Base-by-base conservation (phyloP, 129 eudicot species). In the Flaveria robusta region DNA sequence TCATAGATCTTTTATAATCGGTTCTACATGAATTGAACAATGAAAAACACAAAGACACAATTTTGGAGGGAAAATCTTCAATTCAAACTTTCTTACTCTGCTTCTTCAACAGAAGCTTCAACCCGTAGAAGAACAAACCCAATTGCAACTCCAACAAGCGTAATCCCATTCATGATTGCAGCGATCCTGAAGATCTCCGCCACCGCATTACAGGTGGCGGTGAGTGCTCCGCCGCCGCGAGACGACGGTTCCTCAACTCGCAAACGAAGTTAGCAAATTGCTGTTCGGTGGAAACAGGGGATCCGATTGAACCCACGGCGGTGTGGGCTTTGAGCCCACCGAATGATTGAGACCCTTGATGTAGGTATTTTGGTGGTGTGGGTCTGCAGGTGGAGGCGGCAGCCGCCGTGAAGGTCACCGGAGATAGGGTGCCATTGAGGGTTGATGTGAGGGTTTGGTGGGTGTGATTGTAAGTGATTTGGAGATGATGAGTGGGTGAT, bases 131-230 rank as follows among this genome's bases (percentile, higher is more conserved):
- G 99, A 62, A 87, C 88, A 68, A 94, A 94, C 3, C 99, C 98
- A 76, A 91, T 86, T 1, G 99, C 97, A 51, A 94, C 99, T 2
- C 97, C 98, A 69, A 93, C 87, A 70, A 93, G 97, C 55, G 86
- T 85, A 18, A 93, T 81, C 24, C 89, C 98, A 69, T 87, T 87
- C 65, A 94, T 89, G 22, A 94, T 81, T 11, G 96, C 93, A 31
- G 97, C 96, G 59, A 94, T 94, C 92, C 49, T 84, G 86, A 94
- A 94, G 24, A 94, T 94, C 90, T 94, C 99, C 8, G 19, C 89
- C 22, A 64, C 89, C 2, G 92, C 97, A 79, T 59, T 88, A 82
- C 97, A 88, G 31, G 88, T 82, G 7, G 96, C 58, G 24, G 88
- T 62, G 5, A 91, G 81, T 9, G 96, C 96, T 24, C 93, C 93